Conservation (phyloP, 225 moss, liverwort and hornwort species). For the Marchantia paleacea region DNA sequence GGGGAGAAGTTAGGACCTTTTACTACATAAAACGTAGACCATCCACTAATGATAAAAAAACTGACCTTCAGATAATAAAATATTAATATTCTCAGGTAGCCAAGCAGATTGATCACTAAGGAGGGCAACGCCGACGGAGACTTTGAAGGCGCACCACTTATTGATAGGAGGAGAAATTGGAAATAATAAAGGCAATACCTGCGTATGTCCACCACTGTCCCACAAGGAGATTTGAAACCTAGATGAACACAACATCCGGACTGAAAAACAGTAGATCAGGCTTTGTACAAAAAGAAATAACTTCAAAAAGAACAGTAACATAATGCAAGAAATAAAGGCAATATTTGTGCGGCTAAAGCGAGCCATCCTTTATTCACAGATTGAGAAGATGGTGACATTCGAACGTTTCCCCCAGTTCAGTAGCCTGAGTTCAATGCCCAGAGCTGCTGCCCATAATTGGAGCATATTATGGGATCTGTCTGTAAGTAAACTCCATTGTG, state of each 20-base stretch:
- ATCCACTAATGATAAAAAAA: neutral
- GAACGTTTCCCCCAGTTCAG: neutral
- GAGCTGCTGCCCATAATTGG: neutral
- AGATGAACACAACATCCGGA: neutral
- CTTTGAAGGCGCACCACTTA: neutral
- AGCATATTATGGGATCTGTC: neutral
- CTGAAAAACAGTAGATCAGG: neutral
- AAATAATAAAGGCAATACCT: neutral
- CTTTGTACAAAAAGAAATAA: neutral
- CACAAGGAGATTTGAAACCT: neutral
- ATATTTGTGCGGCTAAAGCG: neutral
- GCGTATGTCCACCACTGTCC: neutral
- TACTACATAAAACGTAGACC: neutral
- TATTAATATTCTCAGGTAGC: neutral
- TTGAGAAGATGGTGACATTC: slow-evolving; percentile 6
- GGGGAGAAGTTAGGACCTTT: neutral
- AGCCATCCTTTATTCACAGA: slow-evolving; percentile 17
- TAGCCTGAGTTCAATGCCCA: neutral
- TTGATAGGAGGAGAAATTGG: neutral
- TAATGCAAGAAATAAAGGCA: neutral
- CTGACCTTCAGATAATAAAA: neutral
- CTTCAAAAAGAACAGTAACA: neutral
- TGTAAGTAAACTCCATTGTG: neutral
- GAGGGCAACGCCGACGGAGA: neutral
- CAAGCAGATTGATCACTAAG: too few species aligned